Evolutionary conservation across 768 basidiomycete genomes (phyloP), one percentile per base, ranked within the genome.

Genomic region (Porphyrellus cyaneotinctus): DNA sequence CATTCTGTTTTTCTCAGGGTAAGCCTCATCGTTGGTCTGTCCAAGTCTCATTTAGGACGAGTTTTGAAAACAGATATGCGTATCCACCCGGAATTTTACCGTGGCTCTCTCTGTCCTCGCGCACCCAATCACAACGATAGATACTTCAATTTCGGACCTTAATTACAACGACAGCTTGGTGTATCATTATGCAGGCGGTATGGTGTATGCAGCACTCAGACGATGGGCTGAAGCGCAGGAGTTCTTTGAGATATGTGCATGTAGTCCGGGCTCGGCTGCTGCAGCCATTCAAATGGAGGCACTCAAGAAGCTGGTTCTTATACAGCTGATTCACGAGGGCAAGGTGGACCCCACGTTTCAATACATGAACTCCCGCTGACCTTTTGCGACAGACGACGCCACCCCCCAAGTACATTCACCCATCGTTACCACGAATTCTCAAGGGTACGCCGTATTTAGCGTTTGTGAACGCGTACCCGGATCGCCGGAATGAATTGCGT

Each of bases 161-260:
- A 70, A 67, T 30, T 92, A 91, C 70, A 83, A 79, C 57, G 92
- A 94, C 67, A 87, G 87, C 61, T 76, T 95, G 22, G 70, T 79
- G n/a, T 93, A 93, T 64, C 89, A 94, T 73, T 92, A 93, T 66
- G 73, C 81, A 3, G 91, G 86, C 4, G 92, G 90, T 2, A 73
- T 88, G n/a, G 79, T 78, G 1, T 74, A 86, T 1, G 70, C 75
- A 10, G 81, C 82, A 0, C 73, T 89, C 38, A 83, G 83, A 59
- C 74, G 74, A 17, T 93, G 85, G 82, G 60, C 72, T 2, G 77
- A 84, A 10, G 88, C 92, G 0, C 81, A 83, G 52, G 86, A 90
- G 50, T 84, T 80, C 56, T 85, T 94, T 45, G 92, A 95, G 70
- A 86, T 87, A 24, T 87, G 85, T 53, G 83, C 84, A 22, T 81